phyloP scores from a whole-genome alignment of 2,329 filamentous ascomycete species.

The Colletotrichum gigasporum region DNA sequence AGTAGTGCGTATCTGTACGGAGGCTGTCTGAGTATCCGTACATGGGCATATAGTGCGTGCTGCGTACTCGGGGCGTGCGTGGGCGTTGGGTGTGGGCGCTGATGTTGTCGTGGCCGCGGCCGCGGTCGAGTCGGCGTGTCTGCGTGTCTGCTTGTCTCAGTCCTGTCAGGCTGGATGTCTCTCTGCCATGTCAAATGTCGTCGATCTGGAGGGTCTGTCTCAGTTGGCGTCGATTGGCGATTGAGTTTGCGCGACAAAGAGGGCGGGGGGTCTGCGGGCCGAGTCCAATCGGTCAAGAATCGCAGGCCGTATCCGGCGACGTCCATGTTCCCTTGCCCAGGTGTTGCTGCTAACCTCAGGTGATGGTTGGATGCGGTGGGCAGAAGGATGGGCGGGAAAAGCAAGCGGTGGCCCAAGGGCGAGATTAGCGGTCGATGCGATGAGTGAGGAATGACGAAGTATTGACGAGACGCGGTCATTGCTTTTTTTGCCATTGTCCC shows the following conservation, averaged over 20 bases:
- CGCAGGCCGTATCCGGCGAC: not conserved
- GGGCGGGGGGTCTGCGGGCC: not conserved
- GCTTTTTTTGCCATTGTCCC: conserved; percentile 8
- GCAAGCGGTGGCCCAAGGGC: conserved; percentile 9
- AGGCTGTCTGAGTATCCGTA: not conserved
- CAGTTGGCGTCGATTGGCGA: conserved; percentile 25
- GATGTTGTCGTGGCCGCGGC: not conserved
- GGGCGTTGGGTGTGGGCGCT: not conserved
- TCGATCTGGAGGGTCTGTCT: conserved; percentile 28
- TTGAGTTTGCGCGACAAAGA: conserved; percentile 12
- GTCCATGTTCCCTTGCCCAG: not conserved
- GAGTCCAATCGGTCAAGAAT: conserved; percentile 1
- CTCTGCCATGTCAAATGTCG: conserved; percentile 12
- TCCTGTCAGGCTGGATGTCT: conserved; percentile 10
- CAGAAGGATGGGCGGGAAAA: conserved; percentile 10
- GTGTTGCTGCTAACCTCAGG: not conserved
- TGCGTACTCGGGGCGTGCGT: too few relatives aligned
- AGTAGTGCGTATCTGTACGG: not conserved
- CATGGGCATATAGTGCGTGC: not conserved
- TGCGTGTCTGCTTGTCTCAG: conserved; percentile 27
- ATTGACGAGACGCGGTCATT: conserved; percentile 19
- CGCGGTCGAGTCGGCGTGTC: not conserved
- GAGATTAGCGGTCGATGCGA: conserved; percentile 13
- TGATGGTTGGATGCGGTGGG: not conserved
- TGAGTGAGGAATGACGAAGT: conserved; percentile 20